A percentile compares a stretch with the other conserved stretches of the same genome.
These are phyloP conservation scores for Aspergillus bombycis DNA, from an alignment of 2,329 filamentous ascomycete genomes.

Conservation along the genomic window DNA sequence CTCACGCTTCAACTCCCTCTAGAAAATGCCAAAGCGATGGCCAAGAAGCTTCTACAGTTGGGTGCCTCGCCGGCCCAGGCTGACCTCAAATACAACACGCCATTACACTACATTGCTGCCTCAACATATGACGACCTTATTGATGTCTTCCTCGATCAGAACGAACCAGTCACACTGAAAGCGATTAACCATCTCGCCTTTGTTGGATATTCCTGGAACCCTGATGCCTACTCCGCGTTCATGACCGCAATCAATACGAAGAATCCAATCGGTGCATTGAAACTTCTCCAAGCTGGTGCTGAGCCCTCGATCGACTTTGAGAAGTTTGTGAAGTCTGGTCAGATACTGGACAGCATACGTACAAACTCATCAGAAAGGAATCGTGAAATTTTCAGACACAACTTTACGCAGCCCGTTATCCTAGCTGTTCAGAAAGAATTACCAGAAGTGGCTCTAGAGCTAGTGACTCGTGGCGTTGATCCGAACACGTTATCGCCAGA, in stretches of 20 bases:
- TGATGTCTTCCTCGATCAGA: constrained; percentile 52
- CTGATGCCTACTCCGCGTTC: constrained; percentile 54
- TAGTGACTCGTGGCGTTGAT: constrained; percentile 68
- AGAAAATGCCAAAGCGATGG: constrained; percentile 68
- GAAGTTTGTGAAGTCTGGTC: constrained; percentile 38
- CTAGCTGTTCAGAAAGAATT: constrained; percentile 59
- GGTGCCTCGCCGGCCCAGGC: constrained; percentile 76
- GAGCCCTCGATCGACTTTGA: constrained; percentile 62
- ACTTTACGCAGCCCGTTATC: constrained; percentile 67
- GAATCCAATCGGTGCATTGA: constrained; percentile 58
- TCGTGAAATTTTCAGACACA: constrained; percentile 50
- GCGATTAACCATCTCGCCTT: constrained; percentile 69
- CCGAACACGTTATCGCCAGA: constrained; percentile 60
- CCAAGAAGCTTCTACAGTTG: constrained; percentile 65
- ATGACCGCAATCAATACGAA: constrained; percentile 60
- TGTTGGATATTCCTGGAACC: constrained; percentile 34
- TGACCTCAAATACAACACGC: constrained; percentile 66
- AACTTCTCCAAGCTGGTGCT: constrained; percentile 67
- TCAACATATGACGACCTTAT: constrained; percentile 51
- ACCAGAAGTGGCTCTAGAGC: constrained; percentile 56
- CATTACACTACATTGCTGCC: constrained; percentile 67
- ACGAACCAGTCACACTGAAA: constrained; percentile 63
- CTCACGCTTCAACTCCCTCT: constrained; percentile 68
- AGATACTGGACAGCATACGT: constrained; percentile 12
- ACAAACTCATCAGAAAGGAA: constrained; percentile 53